Base-by-base conservation (phyloP, 2,329 filamentous ascomycete species). In the Eutypella sp. region DNA sequence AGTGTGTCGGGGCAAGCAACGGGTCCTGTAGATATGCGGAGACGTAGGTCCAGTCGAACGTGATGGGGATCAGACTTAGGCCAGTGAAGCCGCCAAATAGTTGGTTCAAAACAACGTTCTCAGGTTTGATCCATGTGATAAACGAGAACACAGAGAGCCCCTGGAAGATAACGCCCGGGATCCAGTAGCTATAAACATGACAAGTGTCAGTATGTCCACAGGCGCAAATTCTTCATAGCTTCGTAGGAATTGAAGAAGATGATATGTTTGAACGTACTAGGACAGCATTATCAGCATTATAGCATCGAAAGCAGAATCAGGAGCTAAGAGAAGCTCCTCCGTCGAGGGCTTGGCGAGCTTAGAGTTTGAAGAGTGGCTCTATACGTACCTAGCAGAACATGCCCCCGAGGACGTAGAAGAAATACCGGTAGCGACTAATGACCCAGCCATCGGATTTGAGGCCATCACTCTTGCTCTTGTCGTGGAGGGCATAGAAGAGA, bases 361-460 rank as follows among this genome's bases (percentile, higher is more conserved):
- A n/a, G n/a, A n/a, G n/a, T n/a, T n/a, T n/a, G n/a, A n/a, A n/a
- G n/a, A n/a, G n/a, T n/a, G n/a, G n/a, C n/a, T n/a, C n/a, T n/a
- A n/a, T n/a, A n/a, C n/a, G n/a, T n/a, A n/a, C n/a, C n/a, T 76
- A 78, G 40, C 61, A 54, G 48, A 75, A 75, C 50, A 72, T 69
- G 20, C 52, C 68, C 1, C 58, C 45, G 0, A 67, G 62, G 1
- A 75, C 65, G 42, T 69, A 61, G 33, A 68, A 63, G 42, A 76
- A 76, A 58, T 69, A 75, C 25, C 68, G 63, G 45, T 74, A 75
- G 3, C 68, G 62, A 41, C 66, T 66, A 19, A 75, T 72, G 8
- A 47, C 56, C 72, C 72, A 75, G 1, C 72, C 72, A 44, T 70
- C 67, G 18, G 65, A 57, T 9, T 66, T 67, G 2, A 58, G 46